Conservation (phyloP, 2,329 filamentous ascomycete species). For the Fusarium coffeatum region DNA sequence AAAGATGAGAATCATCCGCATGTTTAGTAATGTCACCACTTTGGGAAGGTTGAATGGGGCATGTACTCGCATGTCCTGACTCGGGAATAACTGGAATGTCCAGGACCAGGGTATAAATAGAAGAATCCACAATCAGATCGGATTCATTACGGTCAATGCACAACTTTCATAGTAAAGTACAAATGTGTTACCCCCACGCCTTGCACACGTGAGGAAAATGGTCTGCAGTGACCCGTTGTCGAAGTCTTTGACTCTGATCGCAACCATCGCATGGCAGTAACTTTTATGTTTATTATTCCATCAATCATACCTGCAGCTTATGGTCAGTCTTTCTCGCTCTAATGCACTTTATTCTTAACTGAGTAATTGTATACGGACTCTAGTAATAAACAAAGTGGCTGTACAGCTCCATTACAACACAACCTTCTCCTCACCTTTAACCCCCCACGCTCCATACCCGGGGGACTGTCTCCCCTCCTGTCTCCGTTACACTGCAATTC, state of each 20-base stretch:
- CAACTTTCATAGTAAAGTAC: neutral
- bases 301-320: neutral
- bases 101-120: slow-evolving; percentile 10
- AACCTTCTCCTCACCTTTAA: neutral
- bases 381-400: neutral
- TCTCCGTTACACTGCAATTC: slow-evolving; percentile 41
- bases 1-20: neutral
- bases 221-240: slow-evolving; percentile 40
- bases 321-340: neutral
- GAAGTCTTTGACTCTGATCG: slow-evolving; percentile 13
- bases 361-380: neutral
- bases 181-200: slow-evolving; percentile 32
- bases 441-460: slow-evolving; percentile 25
- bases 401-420: slow-evolving; percentile 20
- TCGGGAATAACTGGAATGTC: slow-evolving; percentile 3
- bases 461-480: slow-evolving; percentile 3
- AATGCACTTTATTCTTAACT: neutral
- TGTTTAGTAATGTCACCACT: no score
- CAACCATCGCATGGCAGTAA: slow-evolving; percentile 11
- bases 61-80: neutral
- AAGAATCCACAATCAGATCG: neutral
- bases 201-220: slow-evolving; percentile 35
- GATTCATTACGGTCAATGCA: neutral
- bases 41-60: neutral
- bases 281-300: slow-evolving; percentile 2